Evolutionary conservation across 352 stramenopile species (phyloP).

Genomic region (Phytophthora multivora): DNA sequence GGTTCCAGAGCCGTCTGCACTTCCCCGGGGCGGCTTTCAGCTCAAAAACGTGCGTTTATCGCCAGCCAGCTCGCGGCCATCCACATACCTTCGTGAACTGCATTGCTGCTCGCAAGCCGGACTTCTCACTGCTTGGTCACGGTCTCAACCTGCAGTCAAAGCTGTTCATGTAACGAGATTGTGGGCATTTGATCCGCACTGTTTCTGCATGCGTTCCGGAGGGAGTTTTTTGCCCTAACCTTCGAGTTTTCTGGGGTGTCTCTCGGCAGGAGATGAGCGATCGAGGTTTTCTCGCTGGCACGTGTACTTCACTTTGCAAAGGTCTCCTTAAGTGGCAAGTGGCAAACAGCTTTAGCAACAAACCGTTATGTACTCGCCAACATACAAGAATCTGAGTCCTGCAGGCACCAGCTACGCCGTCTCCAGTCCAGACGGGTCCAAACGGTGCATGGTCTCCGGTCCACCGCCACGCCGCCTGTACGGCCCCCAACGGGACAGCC

Average conservation of each 20-base stretch:
- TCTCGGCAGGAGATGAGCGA: constrained; percentile 5
- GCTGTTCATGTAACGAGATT: constrained; percentile 7
- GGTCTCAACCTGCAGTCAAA: too few relatives aligned
- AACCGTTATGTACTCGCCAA: constrained; percentile 10
- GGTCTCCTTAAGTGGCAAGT: neutral
- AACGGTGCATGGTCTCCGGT: constrained; percentile 16
- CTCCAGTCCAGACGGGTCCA: constrained; percentile 12
- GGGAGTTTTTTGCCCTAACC: constrained; percentile 6
- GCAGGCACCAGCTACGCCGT: constrained; percentile 13
- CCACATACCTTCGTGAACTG: neutral
- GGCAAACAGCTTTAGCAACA: neutral
- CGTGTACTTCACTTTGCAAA: constrained; percentile 28
- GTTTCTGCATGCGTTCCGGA: constrained; percentile 8
- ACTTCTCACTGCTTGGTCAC: constrained; percentile 2
- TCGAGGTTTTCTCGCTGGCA: neutral
- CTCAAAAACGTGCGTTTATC: neutral
- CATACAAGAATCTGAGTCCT: constrained; percentile 20
- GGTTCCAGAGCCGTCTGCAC: neutral
- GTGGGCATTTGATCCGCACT: neutral
- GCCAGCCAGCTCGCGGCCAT: neutral
- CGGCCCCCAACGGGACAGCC: constrained; percentile 3
- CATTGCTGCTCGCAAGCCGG: neutral
- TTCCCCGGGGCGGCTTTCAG: too few relatives aligned
- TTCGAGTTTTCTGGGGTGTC: constrained; percentile 2
- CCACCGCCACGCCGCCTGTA: constrained; percentile 3